Base-by-base conservation (phyloP, 192 early-diverging fungal species). In the Coemansia sp. region DNA sequence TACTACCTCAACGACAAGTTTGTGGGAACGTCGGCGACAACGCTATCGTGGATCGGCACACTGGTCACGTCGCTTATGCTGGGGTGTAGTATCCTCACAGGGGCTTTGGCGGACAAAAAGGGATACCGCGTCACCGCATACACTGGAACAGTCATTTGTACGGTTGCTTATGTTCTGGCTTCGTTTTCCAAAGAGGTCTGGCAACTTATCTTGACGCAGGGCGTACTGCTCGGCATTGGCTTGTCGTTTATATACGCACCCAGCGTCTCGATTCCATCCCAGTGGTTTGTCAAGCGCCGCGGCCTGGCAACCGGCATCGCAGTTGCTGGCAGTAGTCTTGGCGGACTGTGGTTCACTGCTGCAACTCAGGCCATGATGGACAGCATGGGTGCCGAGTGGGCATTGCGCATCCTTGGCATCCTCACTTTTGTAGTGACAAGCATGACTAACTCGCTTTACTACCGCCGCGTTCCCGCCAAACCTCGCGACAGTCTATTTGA, bases 141-240 rank as follows among this genome's bases (percentile, higher is more conserved):
- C 38, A 72, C 65, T 18, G 78, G 68, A 3, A 68, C 78, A 0
- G 58, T 76, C 0, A 43, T 81, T 9, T 71, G 68, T 48, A 76
- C 68, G 1, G 29, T 40, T 2, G 72, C 69, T 0, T 69, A 70
- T 12, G 68, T 81, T 1, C 37, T 81, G 8, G 68, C 78, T 1
- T 76, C 73, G 8, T 70, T 81, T 37, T 56, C 70, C 36, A 64
- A 48, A 0, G 22, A 81, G 32, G 67, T 88, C 0, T 91, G 90
- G 90, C 89, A 93, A 33, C 68, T 93, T 14, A 83, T 86, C 14
- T 62, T 90, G 9, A 76, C 86, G 0, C 88, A 90, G 29, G 88
- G 88, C 22, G 53, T 88, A 8, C 32, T 90, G 39, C 86, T 82
- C 56, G 88, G 87, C 22, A 38, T 84, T 12, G 86, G 87, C 8